phyloP scores from a whole-genome alignment of 371 early-diverging fungal genomes.

The Smittium mucronatum region DNA sequence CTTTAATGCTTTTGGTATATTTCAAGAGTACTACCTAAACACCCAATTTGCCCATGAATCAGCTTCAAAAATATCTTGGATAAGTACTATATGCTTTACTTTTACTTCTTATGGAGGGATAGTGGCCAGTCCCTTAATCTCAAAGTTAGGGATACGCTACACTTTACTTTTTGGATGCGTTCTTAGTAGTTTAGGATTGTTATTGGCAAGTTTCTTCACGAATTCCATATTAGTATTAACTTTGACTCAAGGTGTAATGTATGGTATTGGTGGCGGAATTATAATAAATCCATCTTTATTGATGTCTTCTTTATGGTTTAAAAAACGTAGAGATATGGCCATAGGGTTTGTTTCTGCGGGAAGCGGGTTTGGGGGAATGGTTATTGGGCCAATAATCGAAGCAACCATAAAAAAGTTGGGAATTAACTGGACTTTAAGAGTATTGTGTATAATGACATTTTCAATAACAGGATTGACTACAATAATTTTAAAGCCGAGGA shows the following conservation, averaged over 20 bases:
- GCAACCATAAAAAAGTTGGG: conserved; percentile 37
- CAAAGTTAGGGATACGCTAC: conserved; percentile 2
- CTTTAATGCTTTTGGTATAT: conserved; percentile 9
- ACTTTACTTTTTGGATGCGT: conserved; percentile 18
- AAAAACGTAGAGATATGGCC: conserved; percentile 50
- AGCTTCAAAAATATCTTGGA: not conserved
- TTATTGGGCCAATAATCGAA: conserved; percentile 44
- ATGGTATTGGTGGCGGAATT: conserved; percentile 53
- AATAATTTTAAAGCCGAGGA: conserved; percentile 29
- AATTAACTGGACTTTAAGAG: conserved; percentile 41
- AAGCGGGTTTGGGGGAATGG: conserved; percentile 60
- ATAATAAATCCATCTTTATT: conserved; percentile 28
- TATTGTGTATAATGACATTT: conserved; percentile 40
- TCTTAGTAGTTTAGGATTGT: conserved; percentile 39
- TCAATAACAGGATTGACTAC: conserved; percentile 28
- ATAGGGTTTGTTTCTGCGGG: conserved; percentile 56
- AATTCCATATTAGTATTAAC: conserved; percentile 51
- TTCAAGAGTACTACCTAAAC: conserved; percentile 11
- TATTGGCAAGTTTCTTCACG: conserved; percentile 45
- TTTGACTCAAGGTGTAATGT: conserved; percentile 54
- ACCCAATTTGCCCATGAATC: not conserved
- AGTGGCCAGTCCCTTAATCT: conserved; percentile 1
- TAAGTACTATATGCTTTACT: conserved; percentile 3
- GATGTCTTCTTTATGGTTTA: conserved; percentile 64
- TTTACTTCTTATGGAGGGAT: conserved; percentile 24